Evolutionary conservation across 2,329 filamentous ascomycete species (phyloP), one percentile per base, ranked within the genome.

Genomic region (Harringtonia aguacate): DNA sequence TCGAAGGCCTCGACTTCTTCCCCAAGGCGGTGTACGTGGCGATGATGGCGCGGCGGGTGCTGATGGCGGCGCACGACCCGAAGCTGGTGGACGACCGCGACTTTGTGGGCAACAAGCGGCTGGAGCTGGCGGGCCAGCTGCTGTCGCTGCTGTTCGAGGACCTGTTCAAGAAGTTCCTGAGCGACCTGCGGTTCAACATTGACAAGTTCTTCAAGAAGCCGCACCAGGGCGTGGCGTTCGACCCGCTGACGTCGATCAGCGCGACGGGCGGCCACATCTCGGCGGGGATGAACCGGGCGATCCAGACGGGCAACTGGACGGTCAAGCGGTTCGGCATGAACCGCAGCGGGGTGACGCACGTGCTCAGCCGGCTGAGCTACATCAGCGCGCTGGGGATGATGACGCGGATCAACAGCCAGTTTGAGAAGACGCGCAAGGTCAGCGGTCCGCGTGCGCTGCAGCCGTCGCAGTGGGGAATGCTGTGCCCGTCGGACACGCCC

Each of bases 261-360:
- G 84, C 86, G 38, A 85, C 92, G 53, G 85, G 86, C 44, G 85
- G 85, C 53, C 81, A 83, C 55, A 97, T 98, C 53, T 94, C 89
- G 0, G 75, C 84, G 53, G 92, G 92, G 13, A 87, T 98, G 74
- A 94, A 95, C 61, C 80, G 94, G 48, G 90, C 92, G 8, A 95
- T 98, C 47, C 89, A 94, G 43, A 97, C 92, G 1, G 92, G 92
- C 18, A 98, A 98, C 58, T 98, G 92, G 92, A 95, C 77, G 50
- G 74, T 98, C 53, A 95, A 95, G 65, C 87, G 94, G 60, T 98
- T 98, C 69, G 88, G 90, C 63, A 98, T 98, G 92, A 94, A 97
- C 58, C 76, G 90, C 59, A 90, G 92, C 20, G 92, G 92, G 58
- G 88, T 98, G 20, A 97, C 94, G 0, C 92, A 98, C 62, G 88